Conservation (phyloP, 1,284 basidiomycete species). For the Sanghuangporus weigelae region DNA sequence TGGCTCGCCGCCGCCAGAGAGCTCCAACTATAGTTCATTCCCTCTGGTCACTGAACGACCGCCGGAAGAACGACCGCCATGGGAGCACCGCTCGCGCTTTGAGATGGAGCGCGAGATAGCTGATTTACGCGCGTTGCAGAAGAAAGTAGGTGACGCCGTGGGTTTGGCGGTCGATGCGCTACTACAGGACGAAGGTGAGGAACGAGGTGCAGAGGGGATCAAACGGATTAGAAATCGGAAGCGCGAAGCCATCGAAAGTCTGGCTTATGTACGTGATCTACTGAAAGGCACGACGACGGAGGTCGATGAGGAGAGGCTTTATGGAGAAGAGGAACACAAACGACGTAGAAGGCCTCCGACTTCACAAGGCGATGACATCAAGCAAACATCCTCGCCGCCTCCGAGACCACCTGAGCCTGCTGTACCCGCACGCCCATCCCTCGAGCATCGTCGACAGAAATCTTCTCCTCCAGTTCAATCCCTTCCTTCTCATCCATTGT, state of each 20-base stretch:
- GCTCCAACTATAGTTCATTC: slow-evolving; percentile 43
- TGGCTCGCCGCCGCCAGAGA: slow-evolving; percentile 41
- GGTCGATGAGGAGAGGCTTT: slow-evolving; percentile 59
- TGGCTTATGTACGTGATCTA: slow-evolving; percentile 72
- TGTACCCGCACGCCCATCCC: slow-evolving; percentile 23
- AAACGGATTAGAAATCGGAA: slow-evolving; percentile 39
- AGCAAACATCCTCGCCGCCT: slow-evolving; percentile 12
- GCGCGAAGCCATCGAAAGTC: slow-evolving; percentile 63
- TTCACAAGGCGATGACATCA: slow-evolving; percentile 14
- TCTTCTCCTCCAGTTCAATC: slow-evolving; percentile 21
- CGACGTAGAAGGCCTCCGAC: slow-evolving; percentile 25
- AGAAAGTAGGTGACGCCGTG: slow-evolving; percentile 59
- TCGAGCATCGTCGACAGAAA: slow-evolving; percentile 19
- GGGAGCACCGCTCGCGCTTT: slow-evolving; percentile 59
- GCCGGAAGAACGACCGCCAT: slow-evolving; percentile 50
- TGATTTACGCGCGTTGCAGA: slow-evolving; percentile 48
- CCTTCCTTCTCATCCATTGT: slow-evolving; percentile 8
- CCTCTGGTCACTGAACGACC: slow-evolving; percentile 59
- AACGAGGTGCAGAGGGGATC: slow-evolving; percentile 33
- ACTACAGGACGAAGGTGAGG: slow-evolving; percentile 47
- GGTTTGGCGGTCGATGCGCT: slow-evolving; percentile 67
- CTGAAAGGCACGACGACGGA: slow-evolving; percentile 46
- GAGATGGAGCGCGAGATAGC: slow-evolving; percentile 62
- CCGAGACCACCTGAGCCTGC: slow-evolving; percentile 26
- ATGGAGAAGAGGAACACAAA: slow-evolving; percentile 45